Evolutionary conservation across 495 filamentous ascomycete genomes (phyloP), one percentile per base, ranked within the genome.

Genomic region (Aspergillus sclerotiicarbonarius): DNA sequence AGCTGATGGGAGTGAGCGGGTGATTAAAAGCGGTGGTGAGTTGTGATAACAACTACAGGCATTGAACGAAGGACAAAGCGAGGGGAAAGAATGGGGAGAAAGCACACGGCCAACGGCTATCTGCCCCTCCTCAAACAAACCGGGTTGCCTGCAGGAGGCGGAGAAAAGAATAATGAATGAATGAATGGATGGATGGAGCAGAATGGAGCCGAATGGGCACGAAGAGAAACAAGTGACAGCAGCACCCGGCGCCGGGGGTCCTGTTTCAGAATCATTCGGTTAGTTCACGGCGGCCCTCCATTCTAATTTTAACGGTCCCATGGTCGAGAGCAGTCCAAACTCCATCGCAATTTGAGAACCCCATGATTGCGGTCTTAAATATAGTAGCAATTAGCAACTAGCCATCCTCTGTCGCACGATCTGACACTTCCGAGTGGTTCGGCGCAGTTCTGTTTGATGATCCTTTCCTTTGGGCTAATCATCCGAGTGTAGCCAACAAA

Each of bases 21-120:
- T 41, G 37, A 41, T 15, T 15, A n/a, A 41, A n/a, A 6, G 37
- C 8, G 37, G 37, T 9, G 7, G 37, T n/a, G 37, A 2, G 6
- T 12, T 12, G 13, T 37, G 33, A 37, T 12, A 41, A 41, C 12
- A 49, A 56, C 6, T 44, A 49, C 16, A 44, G 45, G 44, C 3
- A 31, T 30, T 41, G 19, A 53, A 10, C 10, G 33, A 21, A 33
- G 41, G 19, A 51, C 13, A 16, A 31, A 33, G 37, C 5, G 39
- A 18, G n/a, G 29, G 48, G 46, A 18, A 56, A 32, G n/a, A 56
- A n/a, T 29, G 9, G 15, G 18, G 39, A 50, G 30, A 47, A 25
- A 32, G 19, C 48, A 48, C 58, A 51, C 58, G 56, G 53, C 59
- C 53, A 61, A 47, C 59, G 16, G 43, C 9, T 9, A 15, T 10